Conservation (phyloP, 2,329 filamentous ascomycete species). For the Aspergillus oerlinghausenensis region DNA sequence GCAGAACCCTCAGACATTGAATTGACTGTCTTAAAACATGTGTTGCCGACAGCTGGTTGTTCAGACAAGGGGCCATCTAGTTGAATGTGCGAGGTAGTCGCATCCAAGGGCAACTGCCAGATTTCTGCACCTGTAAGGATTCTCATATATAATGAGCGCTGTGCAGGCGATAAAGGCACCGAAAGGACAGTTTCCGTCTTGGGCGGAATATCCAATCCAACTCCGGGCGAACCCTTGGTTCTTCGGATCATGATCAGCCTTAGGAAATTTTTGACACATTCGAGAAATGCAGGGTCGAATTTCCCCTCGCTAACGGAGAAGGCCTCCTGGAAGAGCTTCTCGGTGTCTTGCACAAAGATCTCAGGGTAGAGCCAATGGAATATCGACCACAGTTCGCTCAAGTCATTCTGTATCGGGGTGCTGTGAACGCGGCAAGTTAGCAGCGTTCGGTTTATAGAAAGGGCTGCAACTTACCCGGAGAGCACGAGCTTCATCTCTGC, state of each 20-base stretch:
- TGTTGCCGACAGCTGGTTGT: slow-evolving; percentile 35
- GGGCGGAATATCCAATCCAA: slow-evolving; percentile 51
- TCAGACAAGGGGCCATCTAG: not conserved
- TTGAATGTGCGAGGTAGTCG: slow-evolving; percentile 21
- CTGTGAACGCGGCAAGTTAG: slow-evolving; percentile 7
- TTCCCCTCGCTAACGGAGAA: slow-evolving; percentile 55
- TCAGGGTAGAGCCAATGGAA: slow-evolving; percentile 56
- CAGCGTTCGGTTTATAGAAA: not conserved
- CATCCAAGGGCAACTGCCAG: slow-evolving; percentile 40
- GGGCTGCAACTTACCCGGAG: not conserved
- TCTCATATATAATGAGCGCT: slow-evolving; percentile 55
- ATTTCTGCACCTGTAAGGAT: slow-evolving; percentile 51
- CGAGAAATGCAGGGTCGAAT: slow-evolving; percentile 51
- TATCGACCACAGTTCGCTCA: slow-evolving; percentile 55
- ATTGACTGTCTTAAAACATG: not conserved
- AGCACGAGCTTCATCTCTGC: slow-evolving; percentile 47
- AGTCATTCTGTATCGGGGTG: slow-evolving; percentile 57
- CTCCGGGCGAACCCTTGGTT: slow-evolving; percentile 52
- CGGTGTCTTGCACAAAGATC: slow-evolving; percentile 51
- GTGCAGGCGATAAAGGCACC: slow-evolving; percentile 55
- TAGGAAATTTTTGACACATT: slow-evolving; percentile 49
- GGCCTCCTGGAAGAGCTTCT: slow-evolving; percentile 49
- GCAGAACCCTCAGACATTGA: not conserved
- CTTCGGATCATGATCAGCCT: slow-evolving; percentile 57
- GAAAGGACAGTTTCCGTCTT: slow-evolving; percentile 56